Evolutionary conservation across 306 rosid genomes (phyloP), one percentile per base, ranked within the genome.

Genomic region (Cicer pinnatifidum): DNA sequence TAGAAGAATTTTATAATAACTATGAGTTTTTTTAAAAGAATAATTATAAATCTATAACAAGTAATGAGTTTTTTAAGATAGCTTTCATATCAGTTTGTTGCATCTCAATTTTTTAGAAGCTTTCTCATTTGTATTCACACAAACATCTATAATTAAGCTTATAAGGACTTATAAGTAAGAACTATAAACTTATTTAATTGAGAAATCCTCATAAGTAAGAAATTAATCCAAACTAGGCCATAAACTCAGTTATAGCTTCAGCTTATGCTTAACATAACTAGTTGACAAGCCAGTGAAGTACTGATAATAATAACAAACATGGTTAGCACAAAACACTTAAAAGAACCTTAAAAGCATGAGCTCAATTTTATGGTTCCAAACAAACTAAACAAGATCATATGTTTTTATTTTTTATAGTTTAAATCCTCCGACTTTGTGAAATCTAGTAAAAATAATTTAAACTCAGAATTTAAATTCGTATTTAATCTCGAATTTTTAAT

Each of bases 301-400:
- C 52, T 15, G 28, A 61, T 33, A 19, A 76, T 57, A 16, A 48
- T 20, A 39, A 63, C 46, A 11, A 75, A 8, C 2, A 69, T 20
- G 9, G 11, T 78, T 47, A 71, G 52, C 43, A 11, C n/a, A 43
- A 8, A 54, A 19, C 11, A 48, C 48, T 47, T 7, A 7, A n/a
- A 40, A 46, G 15, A 69, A 37, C 40, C 46, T 48, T 72, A 35
- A 52, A 62, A 43, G 52, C 52, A 11, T 37, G 54, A 62, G 57
- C 47, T 64, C 48, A 23, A 44, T 48, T 6, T 13, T 11, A 50
- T 50, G 39, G 8, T 6, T 53, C 12, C 54, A 66, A 46, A 67
- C n/a, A 3, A 5, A 54, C 1, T 12, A 69, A 57, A 73, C 23
- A 3, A 17, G 15, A 79, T 12, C 50, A 60, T 7, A 53, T 11